Evolutionary conservation across 2,329 filamentous ascomycete genomes (phyloP).

Genomic region (Exophiala sideris): DNA sequence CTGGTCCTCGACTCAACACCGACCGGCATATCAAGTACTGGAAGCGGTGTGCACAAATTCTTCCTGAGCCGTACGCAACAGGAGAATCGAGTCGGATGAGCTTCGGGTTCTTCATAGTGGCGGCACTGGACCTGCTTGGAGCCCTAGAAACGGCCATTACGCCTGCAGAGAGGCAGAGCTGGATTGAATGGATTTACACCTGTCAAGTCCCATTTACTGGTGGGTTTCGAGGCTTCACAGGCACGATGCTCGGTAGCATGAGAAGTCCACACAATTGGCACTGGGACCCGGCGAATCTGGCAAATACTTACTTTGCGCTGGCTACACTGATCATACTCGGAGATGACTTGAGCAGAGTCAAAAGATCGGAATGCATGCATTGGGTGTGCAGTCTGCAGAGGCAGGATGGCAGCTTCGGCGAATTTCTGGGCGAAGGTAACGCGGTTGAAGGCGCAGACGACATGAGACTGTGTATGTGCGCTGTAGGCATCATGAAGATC

Average conservation of each 20-base stretch:
- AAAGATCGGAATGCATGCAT: slow-evolving; percentile 61
- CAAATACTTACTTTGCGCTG: slow-evolving; percentile 86
- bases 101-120: slow-evolving; percentile 83
- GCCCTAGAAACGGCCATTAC: slow-evolving; percentile 53
- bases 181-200: slow-evolving; percentile 73
- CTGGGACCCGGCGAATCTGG: slow-evolving; percentile 77
- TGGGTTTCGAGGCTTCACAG: slow-evolving; percentile 84
- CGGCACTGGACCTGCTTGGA: slow-evolving; percentile 77
- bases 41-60: slow-evolving; percentile 75
- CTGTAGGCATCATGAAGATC: slow-evolving; percentile 76
- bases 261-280: slow-evolving; percentile 51
- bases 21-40: slow-evolving; percentile 84
- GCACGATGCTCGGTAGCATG: slow-evolving; percentile 54
- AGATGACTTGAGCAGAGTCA: slow-evolving; percentile 63
- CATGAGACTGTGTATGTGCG: slow-evolving; percentile 84
- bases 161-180: slow-evolving; percentile 35
- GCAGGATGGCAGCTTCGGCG: slow-evolving; percentile 84
- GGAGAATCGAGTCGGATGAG: slow-evolving; percentile 90
- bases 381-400: slow-evolving; percentile 79
- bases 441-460: slow-evolving; percentile 61
- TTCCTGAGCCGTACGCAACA: slow-evolving; percentile 78
- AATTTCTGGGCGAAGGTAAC: slow-evolving; percentile 63
- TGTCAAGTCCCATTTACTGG: slow-evolving; percentile 76
- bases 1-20: slow-evolving; percentile 47
- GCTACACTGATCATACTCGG: slow-evolving; percentile 66